phyloP scores from a whole-genome alignment of 441 rosid species.

The Adansonia rubrostipa region DNA sequence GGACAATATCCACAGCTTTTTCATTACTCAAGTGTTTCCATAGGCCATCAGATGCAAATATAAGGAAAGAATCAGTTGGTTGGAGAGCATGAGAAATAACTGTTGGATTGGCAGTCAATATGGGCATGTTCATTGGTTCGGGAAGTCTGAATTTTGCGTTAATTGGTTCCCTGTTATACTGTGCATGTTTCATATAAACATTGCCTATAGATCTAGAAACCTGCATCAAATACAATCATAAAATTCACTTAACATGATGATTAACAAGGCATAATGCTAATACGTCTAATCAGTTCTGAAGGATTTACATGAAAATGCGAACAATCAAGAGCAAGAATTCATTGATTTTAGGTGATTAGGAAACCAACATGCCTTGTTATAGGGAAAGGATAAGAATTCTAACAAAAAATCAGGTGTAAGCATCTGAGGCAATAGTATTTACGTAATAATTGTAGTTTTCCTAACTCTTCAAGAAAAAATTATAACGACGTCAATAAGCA shows the following conservation, averaged over 20 bases:
- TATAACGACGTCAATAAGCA: no score
- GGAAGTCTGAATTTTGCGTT: slow-evolving; percentile 73
- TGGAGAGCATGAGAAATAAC: slow-evolving; percentile 64
- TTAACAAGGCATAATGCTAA: neutral
- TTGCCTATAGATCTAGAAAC: slow-evolving; percentile 88
- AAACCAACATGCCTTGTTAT: neutral
- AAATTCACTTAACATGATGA: neutral
- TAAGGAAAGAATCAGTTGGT: slow-evolving; percentile 82
- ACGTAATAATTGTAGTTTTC: neutral
- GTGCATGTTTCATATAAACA: slow-evolving; percentile 72
- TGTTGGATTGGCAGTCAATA: slow-evolving; percentile 72
- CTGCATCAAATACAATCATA: slow-evolving; percentile 44
- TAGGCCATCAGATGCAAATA: slow-evolving; percentile 94
- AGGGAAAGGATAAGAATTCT: neutral
- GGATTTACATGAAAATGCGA: neutral
- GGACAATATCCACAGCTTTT: slow-evolving; percentile 85
- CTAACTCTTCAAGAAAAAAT: neutral
- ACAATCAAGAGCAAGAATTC: neutral
- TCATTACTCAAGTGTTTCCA: slow-evolving; percentile 91
- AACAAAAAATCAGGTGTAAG: no score
- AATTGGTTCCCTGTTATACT: slow-evolving; percentile 65
- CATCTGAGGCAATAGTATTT: neutral
- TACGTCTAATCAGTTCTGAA: neutral
- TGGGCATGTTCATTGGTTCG: slow-evolving; percentile 73
- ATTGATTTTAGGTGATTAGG: neutral